A percentile compares a stretch with the other conserved stretches of the same genome.
Evolutionary conservation across 305 asterid genomes (phyloP).

Genomic region (Andrographis paniculata): DNA sequence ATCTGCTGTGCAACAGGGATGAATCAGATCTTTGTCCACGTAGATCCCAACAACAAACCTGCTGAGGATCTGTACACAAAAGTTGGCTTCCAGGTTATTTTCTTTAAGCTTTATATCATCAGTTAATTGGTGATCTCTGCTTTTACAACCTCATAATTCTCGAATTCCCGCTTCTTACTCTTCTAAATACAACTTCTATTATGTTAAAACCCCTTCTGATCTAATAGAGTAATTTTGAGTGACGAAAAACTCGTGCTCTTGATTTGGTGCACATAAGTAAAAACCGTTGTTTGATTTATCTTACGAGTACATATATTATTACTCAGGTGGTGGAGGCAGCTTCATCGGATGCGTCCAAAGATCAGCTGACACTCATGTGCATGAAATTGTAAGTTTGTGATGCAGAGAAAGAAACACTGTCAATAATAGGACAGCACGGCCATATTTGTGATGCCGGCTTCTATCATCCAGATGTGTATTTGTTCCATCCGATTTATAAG

Average conservation of each 20-base stretch:
- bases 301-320: not conserved
- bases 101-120: too few relatives aligned
- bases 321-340: constrained; percentile 50
- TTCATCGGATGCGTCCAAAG: constrained; percentile 36
- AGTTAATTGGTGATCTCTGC: too few relatives aligned
- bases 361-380: constrained; percentile 56
- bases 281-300: not conserved
- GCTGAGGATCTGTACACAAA: constrained; percentile 75
- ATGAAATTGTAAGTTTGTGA: constrained; percentile 36
- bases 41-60: constrained; percentile 58
- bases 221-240: too few relatives aligned
- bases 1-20: constrained; percentile 41
- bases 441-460: too few relatives aligned
- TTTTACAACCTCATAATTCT: too few relatives aligned
- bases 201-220: too few relatives aligned
- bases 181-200: too few relatives aligned
- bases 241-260: too few relatives aligned
- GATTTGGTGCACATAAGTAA: not conserved
- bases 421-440: not conserved
- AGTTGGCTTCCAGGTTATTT: constrained; percentile 83
- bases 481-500: too few relatives aligned
- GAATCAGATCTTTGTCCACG: constrained; percentile 77
- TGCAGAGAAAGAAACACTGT: not conserved
- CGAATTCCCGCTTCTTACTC: too few relatives aligned
- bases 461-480: too few relatives aligned